A percentile compares a stretch with the other conserved stretches of the same genome.
Evolutionary conservation across 2,329 filamentous ascomycete species (phyloP).

Genomic region (Talaromyces funiculosus): DNA sequence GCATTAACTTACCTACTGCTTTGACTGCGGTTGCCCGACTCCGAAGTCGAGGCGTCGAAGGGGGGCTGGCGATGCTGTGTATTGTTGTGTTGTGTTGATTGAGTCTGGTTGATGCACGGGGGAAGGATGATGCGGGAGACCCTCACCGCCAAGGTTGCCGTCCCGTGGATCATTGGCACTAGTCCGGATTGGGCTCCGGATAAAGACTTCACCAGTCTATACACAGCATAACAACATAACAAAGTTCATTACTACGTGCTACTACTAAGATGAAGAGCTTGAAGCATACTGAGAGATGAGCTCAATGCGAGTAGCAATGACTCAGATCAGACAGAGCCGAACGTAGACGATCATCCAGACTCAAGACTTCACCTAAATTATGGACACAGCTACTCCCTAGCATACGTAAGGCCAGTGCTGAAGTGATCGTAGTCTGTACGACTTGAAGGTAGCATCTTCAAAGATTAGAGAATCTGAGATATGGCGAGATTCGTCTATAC

Average conservation of each 20-base stretch:
- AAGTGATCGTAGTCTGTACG: neutral
- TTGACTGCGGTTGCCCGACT: constrained; percentile 12
- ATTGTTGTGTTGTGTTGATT: constrained; percentile 1
- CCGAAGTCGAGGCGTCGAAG: constrained; percentile 9
- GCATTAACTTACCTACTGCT: constrained; percentile 10
- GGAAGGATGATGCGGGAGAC: constrained; percentile 4
- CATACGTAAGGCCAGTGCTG: neutral
- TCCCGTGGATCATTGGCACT: constrained; percentile 1
- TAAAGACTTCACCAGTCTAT: neutral
- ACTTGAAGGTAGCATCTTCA: neutral
- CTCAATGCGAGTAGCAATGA: neutral
- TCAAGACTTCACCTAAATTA: neutral
- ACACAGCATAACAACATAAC: too few species aligned
- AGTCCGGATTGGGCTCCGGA: neutral
- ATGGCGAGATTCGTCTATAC: neutral
- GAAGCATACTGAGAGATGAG: neutral
- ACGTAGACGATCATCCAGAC: neutral
- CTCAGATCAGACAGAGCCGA: neutral
- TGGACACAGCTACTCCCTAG: neutral
- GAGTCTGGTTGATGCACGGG: constrained; percentile 2
- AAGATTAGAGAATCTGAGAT: neutral
- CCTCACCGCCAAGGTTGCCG: constrained; percentile 8
- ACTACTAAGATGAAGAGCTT: neutral
- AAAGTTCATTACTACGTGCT: neutral
- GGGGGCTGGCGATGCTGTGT: constrained; percentile 1